phyloP scores from a whole-genome alignment of 352 stramenopile genomes.

The Phytophthora foliorum region DNA sequence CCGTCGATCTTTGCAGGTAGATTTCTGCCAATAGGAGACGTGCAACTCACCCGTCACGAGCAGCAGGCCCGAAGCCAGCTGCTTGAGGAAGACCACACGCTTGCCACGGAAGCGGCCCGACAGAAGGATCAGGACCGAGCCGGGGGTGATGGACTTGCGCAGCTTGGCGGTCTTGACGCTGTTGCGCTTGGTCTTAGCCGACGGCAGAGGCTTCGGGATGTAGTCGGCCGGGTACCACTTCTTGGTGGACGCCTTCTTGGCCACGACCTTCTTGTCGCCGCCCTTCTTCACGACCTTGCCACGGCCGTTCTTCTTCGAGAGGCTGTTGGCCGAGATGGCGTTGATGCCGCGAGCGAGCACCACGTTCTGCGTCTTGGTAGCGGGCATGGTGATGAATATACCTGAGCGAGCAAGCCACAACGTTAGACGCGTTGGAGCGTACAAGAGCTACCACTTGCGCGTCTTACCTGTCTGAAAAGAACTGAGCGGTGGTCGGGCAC shows the following conservation, averaged over 20 bases:
- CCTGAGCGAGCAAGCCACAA: slow-evolving; percentile 24
- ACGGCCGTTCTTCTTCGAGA: slow-evolving; percentile 70
- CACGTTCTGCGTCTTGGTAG: slow-evolving; percentile 67
- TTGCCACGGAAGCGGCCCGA: slow-evolving; percentile 98
- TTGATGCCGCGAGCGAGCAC: slow-evolving; percentile 84
- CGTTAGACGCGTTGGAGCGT: not conserved
- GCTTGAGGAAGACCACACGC: slow-evolving; percentile 98
- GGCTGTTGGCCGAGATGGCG: slow-evolving; percentile 75
- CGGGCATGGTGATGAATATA: slow-evolving; percentile 68
- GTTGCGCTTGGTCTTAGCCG: slow-evolving; percentile 77
- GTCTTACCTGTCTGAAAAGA: slow-evolving; percentile 78
- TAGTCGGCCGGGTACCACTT: slow-evolving; percentile 85
- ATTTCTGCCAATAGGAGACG: not conserved
- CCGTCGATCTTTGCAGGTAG: not conserved
- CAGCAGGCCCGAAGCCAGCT: slow-evolving; percentile 96
- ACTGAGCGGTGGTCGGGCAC: slow-evolving; percentile 26
- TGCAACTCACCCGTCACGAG: slow-evolving; percentile 93
- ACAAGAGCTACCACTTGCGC: not conserved
- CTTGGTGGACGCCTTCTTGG: slow-evolving; percentile 59
- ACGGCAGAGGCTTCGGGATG: slow-evolving; percentile 69
- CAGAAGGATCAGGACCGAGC: slow-evolving; percentile 98
- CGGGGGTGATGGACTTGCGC: slow-evolving; percentile 96
- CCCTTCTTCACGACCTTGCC: slow-evolving; percentile 71
- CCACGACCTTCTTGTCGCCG: slow-evolving; percentile 69
- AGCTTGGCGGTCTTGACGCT: slow-evolving; percentile 94